Base-by-base conservation (phyloP, 176 grass and related monocot species). In the Ampelocalamus luodianensis region DNA sequence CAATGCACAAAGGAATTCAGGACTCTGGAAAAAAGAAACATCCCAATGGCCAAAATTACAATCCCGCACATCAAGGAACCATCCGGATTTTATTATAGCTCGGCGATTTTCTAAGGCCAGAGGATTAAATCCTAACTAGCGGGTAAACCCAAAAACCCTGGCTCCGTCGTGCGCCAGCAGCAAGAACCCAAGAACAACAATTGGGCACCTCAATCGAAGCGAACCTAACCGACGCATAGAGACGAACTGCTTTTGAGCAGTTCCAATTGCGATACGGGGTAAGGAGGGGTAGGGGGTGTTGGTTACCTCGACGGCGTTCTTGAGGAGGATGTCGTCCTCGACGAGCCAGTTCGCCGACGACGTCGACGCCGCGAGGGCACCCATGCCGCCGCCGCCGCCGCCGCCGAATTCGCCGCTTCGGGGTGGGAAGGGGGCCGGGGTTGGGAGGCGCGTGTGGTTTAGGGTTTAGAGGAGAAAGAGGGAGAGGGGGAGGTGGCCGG, bases 291-390 rank as follows among this genome's bases (percentile, higher is more conserved):
- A 15, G 46, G 38, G 26, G n/a, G 14, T 18, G 61, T 4, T 6
- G 60, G 11, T 8, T 94, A 94, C 93, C 90, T 94, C 93, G 37
- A 92, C 24, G 45, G 87, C 84, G 93, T 94, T 94, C 87, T 94
- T 94, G 72, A 94, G 92, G 59, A 94, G 79, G 87, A 90, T 82
- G 46, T 94, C 92, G 45, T 94, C 92, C 81, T 92, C 90, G 23
- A 89, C 81, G 11, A 87, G n/a, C 90, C 92, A 94, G 65, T 83
- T 88, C 59, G 65, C 83, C 65, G 89, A 67, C 40, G 92, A 71
- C 9, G 82, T 83, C 49, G 83, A 83, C 22, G 89, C 71, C 3
- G 89, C 85, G 12, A 94, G 68, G 45, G 90, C 92, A 34, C 90
- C 92, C 92, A 92, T 94, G 74, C n/a, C 54, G 37, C 54, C 38